These are phyloP conservation scores for Ceriops decandra DNA, from an alignment of 345 rosid species.

Conservation along the genomic window DNA sequence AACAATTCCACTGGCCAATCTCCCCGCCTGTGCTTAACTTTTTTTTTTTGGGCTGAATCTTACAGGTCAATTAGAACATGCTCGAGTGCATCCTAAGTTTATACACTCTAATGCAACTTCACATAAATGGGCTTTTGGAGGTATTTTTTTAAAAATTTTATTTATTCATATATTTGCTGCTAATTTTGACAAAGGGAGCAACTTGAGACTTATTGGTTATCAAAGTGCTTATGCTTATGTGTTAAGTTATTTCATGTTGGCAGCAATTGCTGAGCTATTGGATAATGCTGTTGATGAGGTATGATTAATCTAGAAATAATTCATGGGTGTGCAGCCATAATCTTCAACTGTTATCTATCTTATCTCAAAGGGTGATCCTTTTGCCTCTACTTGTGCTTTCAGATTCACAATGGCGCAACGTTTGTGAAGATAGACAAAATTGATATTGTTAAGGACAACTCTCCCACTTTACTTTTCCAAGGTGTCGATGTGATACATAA, in stretches of 20 bases:
- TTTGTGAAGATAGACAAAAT: constrained; percentile 83
- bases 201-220: background rate
- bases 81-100: constrained; percentile 92
- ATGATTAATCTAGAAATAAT: constrained; percentile 3
- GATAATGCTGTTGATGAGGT: constrained; percentile 99
- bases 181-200: background rate
- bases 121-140: constrained; percentile 99
- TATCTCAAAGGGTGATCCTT: too few relatives aligned
- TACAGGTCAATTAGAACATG: constrained; percentile 72
- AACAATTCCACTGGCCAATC: background rate
- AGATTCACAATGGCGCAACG: constrained; percentile 85
- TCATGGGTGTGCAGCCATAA: too few relatives aligned
- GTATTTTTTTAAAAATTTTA: constrained; percentile 29
- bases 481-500: constrained; percentile 34
- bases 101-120: constrained; percentile 99
- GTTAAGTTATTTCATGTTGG: constrained; percentile 17
- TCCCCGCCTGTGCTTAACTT: background rate
- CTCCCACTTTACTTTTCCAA: constrained; percentile 80
- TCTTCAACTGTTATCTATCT: too few relatives aligned
- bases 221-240: background rate
- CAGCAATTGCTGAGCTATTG: constrained; percentile 95
- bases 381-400: constrained; percentile 9
- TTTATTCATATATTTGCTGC: background rate
- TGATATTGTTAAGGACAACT: constrained; percentile 56
- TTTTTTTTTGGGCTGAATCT: constrained; percentile 1